Conservation (phyloP, 2,329 filamentous ascomycete species). For the Aspergillus transmontanensis region DNA sequence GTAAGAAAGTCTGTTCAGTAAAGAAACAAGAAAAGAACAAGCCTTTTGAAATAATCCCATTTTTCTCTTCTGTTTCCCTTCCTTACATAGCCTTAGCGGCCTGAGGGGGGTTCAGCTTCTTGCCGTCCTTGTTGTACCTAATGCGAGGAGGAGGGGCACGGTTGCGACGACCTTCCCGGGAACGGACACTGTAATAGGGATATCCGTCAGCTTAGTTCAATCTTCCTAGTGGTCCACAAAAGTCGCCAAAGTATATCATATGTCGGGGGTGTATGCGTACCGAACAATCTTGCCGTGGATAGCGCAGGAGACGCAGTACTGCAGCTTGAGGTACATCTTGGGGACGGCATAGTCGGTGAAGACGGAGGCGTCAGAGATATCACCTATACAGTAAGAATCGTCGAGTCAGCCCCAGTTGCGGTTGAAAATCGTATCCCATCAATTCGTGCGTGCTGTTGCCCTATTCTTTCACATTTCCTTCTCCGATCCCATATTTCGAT, state of each 20-base stretch:
- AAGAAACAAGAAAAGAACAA: slow-evolving; percentile 39
- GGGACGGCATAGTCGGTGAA: slow-evolving; percentile 99
- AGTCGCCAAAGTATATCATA: not conserved
- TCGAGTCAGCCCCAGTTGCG: slow-evolving; percentile 18
- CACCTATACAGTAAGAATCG: slow-evolving; percentile 64
- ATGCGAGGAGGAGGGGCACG: slow-evolving; percentile 96
- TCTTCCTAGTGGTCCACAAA: not conserved
- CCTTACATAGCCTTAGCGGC: slow-evolving; percentile 63
- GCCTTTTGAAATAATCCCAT: slow-evolving; percentile 40
- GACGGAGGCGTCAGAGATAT: slow-evolving; percentile 99
- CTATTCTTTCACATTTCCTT: not conserved
- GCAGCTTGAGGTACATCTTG: slow-evolving; percentile 99
- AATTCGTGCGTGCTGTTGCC: slow-evolving; percentile 1
- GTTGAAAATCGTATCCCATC: not conserved
- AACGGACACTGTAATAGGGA: slow-evolving; percentile 79
- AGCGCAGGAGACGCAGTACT: slow-evolving; percentile 99
- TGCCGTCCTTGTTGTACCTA: slow-evolving; percentile 99
- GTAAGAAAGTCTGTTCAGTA: slow-evolving; percentile 34
- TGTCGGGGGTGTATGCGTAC: slow-evolving; percentile 63
- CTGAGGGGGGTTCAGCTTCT: slow-evolving; percentile 95
- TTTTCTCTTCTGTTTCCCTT: slow-evolving; percentile 38
- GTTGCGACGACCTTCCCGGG: slow-evolving; percentile 95
- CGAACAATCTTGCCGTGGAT: slow-evolving; percentile 99
- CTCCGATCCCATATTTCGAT: slow-evolving; percentile 9
- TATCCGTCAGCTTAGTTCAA: slow-evolving; percentile 19